Evolutionary conservation across 78 protist genomes (phyloP), one percentile per base, ranked within the genome.

Genomic region (Dictyostelium firmibasis): DNA sequence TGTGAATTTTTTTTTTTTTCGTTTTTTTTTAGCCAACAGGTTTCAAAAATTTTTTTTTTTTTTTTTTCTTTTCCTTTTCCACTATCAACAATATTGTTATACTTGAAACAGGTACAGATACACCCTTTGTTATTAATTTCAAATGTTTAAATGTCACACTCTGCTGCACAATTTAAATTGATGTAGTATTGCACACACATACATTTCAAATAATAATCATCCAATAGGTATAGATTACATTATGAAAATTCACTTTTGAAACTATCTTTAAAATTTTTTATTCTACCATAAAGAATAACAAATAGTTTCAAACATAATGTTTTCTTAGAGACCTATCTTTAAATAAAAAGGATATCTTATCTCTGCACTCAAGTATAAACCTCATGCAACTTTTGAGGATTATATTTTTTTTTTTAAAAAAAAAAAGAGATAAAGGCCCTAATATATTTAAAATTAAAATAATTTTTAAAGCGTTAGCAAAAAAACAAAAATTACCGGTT

Each of bases 51-150:
- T 33, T 33, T 33, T 33, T 72, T 72, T 72, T 72, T 62, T 62
- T 23, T 11, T 10, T 62, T 14, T 77, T 43, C 41, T 43, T 77
- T 16, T 29, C 38, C 60, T 35, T 41, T 41, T n/a, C 27, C 57
- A 38, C 83, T n/a, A 77, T 18, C 50, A 27, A 20, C 33, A 74
- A 36, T 23, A 18, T 78, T 53, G 43, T 84, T 84, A 76, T 84
- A 70, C 82, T 84, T 84, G 91, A 76, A 84, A 84, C 91, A 84
- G 91, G 91, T 84, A 31, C 67, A 84, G 75, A 84, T 70, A 84
- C 82, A 64, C 88, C 70, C 44, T 83, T 67, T 83, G 38, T 72
- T 72, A 72, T 72, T 72, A 2, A 72, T 72, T 72, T 72, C 3
- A 29, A 33, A 72, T 72, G 36, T 31, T 67, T 29, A 57, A 57